These are phyloP conservation scores for Terana coerulea DNA, from an alignment of 768 basidiomycete species.

Conservation along the genomic window DNA sequence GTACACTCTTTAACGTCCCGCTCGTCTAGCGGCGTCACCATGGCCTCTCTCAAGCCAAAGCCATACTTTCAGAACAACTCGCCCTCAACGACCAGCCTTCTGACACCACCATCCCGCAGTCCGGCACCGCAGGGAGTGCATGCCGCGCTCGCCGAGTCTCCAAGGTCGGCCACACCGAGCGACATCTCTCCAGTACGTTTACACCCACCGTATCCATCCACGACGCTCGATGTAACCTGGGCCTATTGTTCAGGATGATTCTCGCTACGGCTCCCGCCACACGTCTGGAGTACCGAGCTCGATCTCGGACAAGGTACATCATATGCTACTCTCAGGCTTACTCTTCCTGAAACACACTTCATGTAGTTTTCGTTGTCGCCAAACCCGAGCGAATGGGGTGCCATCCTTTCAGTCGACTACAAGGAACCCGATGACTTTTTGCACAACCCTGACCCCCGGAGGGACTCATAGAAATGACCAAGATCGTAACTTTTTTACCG, in stretches of 20 bases:
- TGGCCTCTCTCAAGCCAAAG: conserved; percentile 13
- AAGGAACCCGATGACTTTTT: conserved; percentile 67
- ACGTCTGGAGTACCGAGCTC: conserved; percentile 15
- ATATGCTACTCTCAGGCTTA: neutral
- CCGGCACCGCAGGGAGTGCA: conserved; percentile 14
- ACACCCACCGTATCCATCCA: neutral
- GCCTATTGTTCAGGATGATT: conserved; percentile 22
- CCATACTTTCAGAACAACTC: conserved; percentile 7
- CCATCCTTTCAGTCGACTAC: conserved; percentile 61
- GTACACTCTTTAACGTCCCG: conserved; percentile 2
- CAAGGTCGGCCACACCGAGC: conserved; percentile 36
- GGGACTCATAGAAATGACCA: conserved; percentile 24
- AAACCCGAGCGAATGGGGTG: conserved; percentile 67
- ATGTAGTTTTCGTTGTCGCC: conserved; percentile 58
- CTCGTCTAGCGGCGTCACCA: conserved; percentile 4
- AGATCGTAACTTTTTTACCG: conserved; percentile 44
- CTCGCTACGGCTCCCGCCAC: conserved; percentile 17
- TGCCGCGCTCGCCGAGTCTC: conserved; percentile 17
- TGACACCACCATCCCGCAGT: conserved; percentile 2
- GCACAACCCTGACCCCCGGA: conserved; percentile 53
- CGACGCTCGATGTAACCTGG: neutral
- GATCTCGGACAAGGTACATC: conserved; percentile 28
- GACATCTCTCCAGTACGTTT: conserved; percentile 39
- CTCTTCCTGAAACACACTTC: neutral
- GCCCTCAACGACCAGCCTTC: conserved; percentile 7